phyloP scores from a whole-genome alignment of 1,284 basidiomycete genomes.

The Ceratobasidium sp. region DNA sequence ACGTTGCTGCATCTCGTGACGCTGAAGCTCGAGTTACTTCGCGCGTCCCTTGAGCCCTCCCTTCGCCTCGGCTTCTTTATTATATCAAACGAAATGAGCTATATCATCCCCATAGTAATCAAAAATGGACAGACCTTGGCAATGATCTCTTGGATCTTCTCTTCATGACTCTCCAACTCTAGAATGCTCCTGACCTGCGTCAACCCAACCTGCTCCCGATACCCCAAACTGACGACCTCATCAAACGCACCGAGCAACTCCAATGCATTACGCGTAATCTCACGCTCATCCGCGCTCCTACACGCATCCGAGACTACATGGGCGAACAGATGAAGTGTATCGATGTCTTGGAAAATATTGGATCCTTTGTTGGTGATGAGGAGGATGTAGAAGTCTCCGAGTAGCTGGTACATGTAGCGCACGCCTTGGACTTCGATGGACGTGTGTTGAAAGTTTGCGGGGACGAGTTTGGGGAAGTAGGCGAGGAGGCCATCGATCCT shows the following conservation, averaged over 20 bases:
- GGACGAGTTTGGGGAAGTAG: constrained; percentile 98
- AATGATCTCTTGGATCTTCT: constrained; percentile 99
- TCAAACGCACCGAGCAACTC: constrained; percentile 96
- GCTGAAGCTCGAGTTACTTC: constrained; percentile 98
- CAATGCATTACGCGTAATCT: constrained; percentile 92
- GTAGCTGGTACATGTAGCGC: constrained; percentile 97
- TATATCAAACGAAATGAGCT: constrained; percentile 60
- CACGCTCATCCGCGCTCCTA: constrained; percentile 86
- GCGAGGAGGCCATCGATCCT: constrained; percentile 95
- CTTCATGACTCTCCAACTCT: constrained; percentile 99
- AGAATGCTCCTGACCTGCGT: constrained; percentile 91
- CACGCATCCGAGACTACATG: constrained; percentile 95
- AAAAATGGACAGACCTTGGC: constrained; percentile 70
- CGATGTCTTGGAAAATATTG: constrained; percentile 98
- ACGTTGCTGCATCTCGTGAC: constrained; percentile 89
- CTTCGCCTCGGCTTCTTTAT: constrained; percentile 99
- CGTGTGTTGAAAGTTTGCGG: constrained; percentile 96
- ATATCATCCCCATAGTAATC: background rate
- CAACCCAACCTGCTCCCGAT: constrained; percentile 92
- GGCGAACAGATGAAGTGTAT: constrained; percentile 93
- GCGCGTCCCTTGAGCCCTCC: constrained; percentile 98
- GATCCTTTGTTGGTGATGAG: constrained; percentile 98
- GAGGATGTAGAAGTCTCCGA: constrained; percentile 98
- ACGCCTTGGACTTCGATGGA: constrained; percentile 93
- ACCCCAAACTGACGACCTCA: constrained; percentile 94